Evolutionary conservation across 139 green algal genomes (phyloP).

Genomic region (Micractinium conductrix): DNA sequence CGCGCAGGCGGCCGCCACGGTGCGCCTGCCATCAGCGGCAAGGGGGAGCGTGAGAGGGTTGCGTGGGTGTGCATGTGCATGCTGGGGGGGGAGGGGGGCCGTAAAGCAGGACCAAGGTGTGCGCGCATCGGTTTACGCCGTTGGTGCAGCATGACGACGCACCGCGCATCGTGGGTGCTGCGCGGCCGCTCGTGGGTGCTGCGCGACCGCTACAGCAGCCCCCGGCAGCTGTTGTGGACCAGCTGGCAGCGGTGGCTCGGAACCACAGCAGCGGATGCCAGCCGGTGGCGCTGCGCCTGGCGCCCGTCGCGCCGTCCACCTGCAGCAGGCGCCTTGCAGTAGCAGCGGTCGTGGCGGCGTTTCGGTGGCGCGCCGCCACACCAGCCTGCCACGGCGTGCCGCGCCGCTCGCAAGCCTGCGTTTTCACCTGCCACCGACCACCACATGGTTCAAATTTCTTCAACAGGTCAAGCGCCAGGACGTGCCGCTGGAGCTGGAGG

Average conservation of each 20-base stretch:
- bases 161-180: background rate
- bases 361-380: background rate
- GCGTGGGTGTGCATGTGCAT: background rate
- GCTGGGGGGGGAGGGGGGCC: background rate
- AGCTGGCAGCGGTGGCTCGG: too few relatives aligned
- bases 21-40: background rate
- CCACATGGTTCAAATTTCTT: too few relatives aligned
- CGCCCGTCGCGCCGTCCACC: background rate
- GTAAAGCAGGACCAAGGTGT: background rate
- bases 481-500: slow-evolving; percentile 77
- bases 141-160: background rate
- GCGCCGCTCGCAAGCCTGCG: background rate
- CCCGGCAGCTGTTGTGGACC: too few relatives aligned
- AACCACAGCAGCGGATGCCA: too few relatives aligned
- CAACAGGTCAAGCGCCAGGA: slow-evolving; percentile 35
- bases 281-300: background rate
- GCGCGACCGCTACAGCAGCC: too few relatives aligned
- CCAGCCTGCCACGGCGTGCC: too few relatives aligned
- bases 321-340: background rate
- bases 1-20: slow-evolving; percentile 42
- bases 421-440: background rate
- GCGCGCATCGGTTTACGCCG: background rate
- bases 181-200: background rate
- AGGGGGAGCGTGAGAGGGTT: background rate
- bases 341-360: too few relatives aligned